phyloP scores from a whole-genome alignment of 169 alveolate genomes.

The Cryptosporidium sp. region DNA sequence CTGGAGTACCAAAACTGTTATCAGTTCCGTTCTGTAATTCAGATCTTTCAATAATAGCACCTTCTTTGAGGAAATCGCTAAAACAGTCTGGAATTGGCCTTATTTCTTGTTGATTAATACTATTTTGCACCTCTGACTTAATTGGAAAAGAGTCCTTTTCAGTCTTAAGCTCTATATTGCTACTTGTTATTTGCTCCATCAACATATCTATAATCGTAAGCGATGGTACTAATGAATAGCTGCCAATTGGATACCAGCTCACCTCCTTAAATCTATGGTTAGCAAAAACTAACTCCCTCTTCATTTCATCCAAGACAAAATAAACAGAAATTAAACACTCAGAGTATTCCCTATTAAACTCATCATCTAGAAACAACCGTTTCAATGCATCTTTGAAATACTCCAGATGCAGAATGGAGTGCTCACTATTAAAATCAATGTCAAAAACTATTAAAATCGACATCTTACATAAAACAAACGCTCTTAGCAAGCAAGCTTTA shows the following conservation, averaged over 20 bases:
- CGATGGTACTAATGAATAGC: neutral
- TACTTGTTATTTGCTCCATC: neutral
- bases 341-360: slow-evolving; percentile 24
- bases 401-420: neutral
- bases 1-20: neutral
- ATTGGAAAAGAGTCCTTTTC: neutral
- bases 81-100: neutral
- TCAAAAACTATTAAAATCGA: slow-evolving; percentile 44
- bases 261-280: slow-evolving; percentile 11
- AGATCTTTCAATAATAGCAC: neutral
- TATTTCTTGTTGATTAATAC: neutral
- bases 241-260: slow-evolving; percentile 33
- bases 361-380: slow-evolving; percentile 1
- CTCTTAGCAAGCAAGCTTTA: neutral
- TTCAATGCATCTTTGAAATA: neutral
- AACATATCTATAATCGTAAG: neutral
- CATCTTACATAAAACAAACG: neutral
- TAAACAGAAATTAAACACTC: slow-evolving; percentile 47
- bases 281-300: neutral
- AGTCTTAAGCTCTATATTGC: neutral
- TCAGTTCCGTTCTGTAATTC: neutral
- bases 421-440: slow-evolving; percentile 3
- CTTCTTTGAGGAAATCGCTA: neutral
- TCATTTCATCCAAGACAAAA: neutral
- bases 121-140: neutral